phyloP scores from a whole-genome alignment of 345 rosid species.

The Cochlearia excelsa region DNA sequence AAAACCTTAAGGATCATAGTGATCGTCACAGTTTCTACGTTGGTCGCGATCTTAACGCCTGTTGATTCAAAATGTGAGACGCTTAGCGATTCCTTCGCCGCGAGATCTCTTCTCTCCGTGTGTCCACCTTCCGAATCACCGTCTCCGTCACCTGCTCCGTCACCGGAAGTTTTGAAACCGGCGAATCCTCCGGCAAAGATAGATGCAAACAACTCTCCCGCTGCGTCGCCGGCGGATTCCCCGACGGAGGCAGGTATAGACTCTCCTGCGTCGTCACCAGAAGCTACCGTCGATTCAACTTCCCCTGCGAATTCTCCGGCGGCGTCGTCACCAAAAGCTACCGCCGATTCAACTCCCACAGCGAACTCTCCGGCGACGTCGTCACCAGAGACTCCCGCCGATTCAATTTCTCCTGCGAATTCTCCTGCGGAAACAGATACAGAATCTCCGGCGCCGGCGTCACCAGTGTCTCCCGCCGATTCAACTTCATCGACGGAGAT shows the following conservation, averaged over 20 bases:
- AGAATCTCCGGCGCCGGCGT: constrained; percentile 6
- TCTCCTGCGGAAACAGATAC: background rate
- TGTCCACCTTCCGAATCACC: constrained; percentile 15
- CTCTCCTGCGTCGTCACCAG: constrained; percentile 1
- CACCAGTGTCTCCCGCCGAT: background rate
- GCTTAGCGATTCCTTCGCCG: constrained; percentile 4
- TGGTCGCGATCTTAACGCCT: constrained; percentile 22
- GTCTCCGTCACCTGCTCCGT: constrained; percentile 1
- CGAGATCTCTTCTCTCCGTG: constrained; percentile 18
- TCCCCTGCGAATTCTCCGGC: background rate
- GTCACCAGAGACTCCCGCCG: constrained; percentile 9
- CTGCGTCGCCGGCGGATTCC: constrained; percentile 9
- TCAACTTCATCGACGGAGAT: background rate
- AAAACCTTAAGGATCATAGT: constrained; percentile 11
- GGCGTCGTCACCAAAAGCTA: background rate
- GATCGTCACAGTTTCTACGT: constrained; percentile 31
- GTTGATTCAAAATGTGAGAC: constrained; percentile 24
- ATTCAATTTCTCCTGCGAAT: background rate
- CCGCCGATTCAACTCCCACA: background rate
- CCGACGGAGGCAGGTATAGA: background rate
- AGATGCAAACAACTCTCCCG: background rate
- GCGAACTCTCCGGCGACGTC: background rate
- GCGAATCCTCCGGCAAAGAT: background rate
- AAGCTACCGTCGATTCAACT: background rate
- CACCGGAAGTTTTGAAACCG: background rate